Base-by-base conservation (phyloP, 2,329 filamentous ascomycete genomes). In the Calonectria leucothoes region DNA sequence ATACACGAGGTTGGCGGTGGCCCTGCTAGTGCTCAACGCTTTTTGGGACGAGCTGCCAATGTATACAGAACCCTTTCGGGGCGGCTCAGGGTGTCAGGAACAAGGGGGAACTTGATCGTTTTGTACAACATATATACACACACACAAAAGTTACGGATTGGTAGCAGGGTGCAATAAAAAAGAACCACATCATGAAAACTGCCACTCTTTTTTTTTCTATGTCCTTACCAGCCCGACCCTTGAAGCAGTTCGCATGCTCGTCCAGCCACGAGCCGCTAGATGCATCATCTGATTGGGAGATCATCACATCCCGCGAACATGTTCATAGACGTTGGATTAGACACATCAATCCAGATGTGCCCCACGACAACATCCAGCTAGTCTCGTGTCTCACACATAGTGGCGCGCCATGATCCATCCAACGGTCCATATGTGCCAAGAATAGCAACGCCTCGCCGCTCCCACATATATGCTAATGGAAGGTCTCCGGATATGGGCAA, bases 161-260 rank as follows among this genome's bases (percentile, higher is more conserved):
- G 74, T 80, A 79, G 76, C 74, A 66, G 70, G n/a, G 59, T 73
- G 63, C 70, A 76, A 74, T 73, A 64, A 52, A 64, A 63, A 42
- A 45, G 12, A 45, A 23, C 20, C 55, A 68, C 49, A 61, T 66
- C 70, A 74, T 75, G 69, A 45, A 75, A 45, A 75, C 78, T 80
- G 71, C 72, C 65, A 64, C 37, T 57, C 64, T 64, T 61, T 68
- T 15, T n/a, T 42, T 67, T 29, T 51, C n/a, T 23, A 31, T 42
- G 23, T 27, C 11, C n/a, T 49, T 25, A 25, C 14, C 17, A 29
- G 45, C 49, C 25, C 4, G 42, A 45, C 27, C 57, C 27, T 39
- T 27, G 23, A 67, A 29, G 55, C 29, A 23, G 10, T 15, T 51
- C 52, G 49, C 49, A 31, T 61, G 20, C 51, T 45, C 31, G 6